Evolutionary conservation across 176 grass and related monocot genomes (phyloP).

Genomic region (Chrysopogon serrulatus): DNA sequence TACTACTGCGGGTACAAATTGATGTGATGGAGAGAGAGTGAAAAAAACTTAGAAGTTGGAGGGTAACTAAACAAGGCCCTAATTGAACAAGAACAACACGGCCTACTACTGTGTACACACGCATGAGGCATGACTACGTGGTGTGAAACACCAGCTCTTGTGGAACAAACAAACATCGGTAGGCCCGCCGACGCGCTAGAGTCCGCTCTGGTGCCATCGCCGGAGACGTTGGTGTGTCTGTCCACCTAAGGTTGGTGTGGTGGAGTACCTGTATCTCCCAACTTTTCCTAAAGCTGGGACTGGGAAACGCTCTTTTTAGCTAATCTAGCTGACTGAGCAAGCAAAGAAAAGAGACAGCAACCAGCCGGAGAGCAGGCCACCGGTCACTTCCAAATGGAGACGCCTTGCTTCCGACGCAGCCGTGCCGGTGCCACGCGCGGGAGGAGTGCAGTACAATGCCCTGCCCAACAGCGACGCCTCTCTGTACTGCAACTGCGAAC

Average conservation of each 20-base stretch:
- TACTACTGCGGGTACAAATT: too few species aligned
- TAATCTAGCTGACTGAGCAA: not conserved
- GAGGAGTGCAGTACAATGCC: not conserved
- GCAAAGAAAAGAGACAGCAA: not conserved
- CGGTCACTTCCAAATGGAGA: not conserved
- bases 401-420: not conserved
- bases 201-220: not conserved
- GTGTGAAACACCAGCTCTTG: not conserved
- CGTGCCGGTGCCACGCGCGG: not conserved
- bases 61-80: too few species aligned
- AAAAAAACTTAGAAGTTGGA: too few species aligned
- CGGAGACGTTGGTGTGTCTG: not conserved
- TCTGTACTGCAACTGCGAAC: slow-evolving; percentile 24
- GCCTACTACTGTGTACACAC: too few species aligned
- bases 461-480: not conserved
- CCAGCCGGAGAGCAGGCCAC: not conserved
- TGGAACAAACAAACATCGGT: not conserved
- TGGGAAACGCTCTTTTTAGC: not conserved
- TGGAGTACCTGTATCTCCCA: not conserved
- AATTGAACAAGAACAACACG: not conserved
- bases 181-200: not conserved
- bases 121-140: not conserved
- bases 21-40: too few species aligned
- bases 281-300: not conserved
- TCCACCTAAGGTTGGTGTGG: not conserved